Conservation (phyloP, 2,329 filamentous ascomycete genomes). For the Didymella lethalis region DNA sequence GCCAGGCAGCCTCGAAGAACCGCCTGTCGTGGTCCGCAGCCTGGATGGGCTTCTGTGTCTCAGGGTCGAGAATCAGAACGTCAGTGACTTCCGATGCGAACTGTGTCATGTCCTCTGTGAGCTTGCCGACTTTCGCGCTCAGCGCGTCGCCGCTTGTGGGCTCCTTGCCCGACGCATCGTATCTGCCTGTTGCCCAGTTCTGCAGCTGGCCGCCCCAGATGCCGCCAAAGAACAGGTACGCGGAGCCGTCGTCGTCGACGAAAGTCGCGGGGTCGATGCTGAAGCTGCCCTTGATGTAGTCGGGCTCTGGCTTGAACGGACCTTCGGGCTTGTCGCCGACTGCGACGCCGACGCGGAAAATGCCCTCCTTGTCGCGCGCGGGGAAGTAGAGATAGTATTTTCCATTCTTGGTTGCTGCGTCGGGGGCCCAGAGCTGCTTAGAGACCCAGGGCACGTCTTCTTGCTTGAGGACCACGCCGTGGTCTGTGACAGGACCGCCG, state of each 20-base stretch:
- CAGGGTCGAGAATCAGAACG: conserved; percentile 67
- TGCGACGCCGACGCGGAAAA: conserved; percentile 80
- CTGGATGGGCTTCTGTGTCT: conserved; percentile 63
- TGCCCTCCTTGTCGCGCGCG: conserved; percentile 71
- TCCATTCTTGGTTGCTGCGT: conserved; percentile 72
- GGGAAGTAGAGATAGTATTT: conserved; percentile 83
- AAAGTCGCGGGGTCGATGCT: conserved; percentile 80
- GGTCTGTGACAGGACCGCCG: conserved; percentile 70
- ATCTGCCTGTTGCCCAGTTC: conserved; percentile 71
- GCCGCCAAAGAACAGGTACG: conserved; percentile 78
- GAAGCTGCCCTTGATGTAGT: conserved; percentile 72
- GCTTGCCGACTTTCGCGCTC: conserved; percentile 69
- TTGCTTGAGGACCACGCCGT: conserved; percentile 72
- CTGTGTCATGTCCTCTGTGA: conserved; percentile 70
- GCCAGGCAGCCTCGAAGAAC: conserved; percentile 84
- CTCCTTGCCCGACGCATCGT: conserved; percentile 56
- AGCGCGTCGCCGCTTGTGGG: conserved; percentile 60
- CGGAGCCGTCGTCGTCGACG: conserved; percentile 71
- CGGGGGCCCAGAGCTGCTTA: conserved; percentile 83
- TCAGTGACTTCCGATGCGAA: conserved; percentile 66
- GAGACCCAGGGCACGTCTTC: conserved; percentile 77
- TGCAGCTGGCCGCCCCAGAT: conserved; percentile 84
- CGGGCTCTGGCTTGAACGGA: conserved; percentile 71
- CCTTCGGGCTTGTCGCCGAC: conserved; percentile 69
- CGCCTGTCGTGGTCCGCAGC: conserved; percentile 75